Conservation (phyloP, 169 alveolate genomes). For the Plasmodium sp. region DNA sequence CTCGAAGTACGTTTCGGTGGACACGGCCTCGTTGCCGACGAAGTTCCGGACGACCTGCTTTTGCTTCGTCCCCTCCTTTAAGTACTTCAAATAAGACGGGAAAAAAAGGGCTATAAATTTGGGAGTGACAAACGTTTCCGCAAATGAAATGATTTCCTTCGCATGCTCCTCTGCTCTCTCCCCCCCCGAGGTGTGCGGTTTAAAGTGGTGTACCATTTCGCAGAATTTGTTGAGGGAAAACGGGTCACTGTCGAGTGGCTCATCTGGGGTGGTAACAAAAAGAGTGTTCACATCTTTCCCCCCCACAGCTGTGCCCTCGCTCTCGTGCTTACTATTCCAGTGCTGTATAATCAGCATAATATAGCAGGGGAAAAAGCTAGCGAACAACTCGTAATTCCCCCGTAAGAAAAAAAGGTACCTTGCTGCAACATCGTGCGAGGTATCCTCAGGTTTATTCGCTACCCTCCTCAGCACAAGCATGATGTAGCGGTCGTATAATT, state of each 20-base stretch:
- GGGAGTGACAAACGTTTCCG: constrained; percentile 71
- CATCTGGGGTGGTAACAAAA: not conserved
- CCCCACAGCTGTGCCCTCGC: not conserved
- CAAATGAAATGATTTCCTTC: constrained; percentile 24
- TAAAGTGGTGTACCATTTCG: constrained; percentile 24
- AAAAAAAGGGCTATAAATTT: constrained; percentile 72
- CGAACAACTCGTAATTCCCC: constrained; percentile 53
- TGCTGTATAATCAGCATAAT: constrained; percentile 39
- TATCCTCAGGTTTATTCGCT: constrained; percentile 22
- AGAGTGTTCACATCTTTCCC: not conserved
- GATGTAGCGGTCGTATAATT: constrained; percentile 67
- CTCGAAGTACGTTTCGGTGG: constrained; percentile 67
- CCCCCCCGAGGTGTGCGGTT: not conserved
- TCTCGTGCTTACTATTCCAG: constrained; percentile 19
- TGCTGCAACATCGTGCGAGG: not conserved
- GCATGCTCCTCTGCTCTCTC: constrained; percentile 28
- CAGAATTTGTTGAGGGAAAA: constrained; percentile 27
- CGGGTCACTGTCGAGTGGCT: not conserved
- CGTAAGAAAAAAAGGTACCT: constrained; percentile 50
- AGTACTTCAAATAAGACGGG: constrained; percentile 60
- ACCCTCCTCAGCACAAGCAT: constrained; percentile 55
- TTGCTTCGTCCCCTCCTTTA: constrained; percentile 49
- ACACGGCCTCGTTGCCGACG: constrained; percentile 63
- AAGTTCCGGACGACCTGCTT: constrained; percentile 44
- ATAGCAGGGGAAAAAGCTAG: constrained; percentile 56